phyloP scores from a whole-genome alignment of 345 rosid genomes.

The Ceriops tagal region DNA sequence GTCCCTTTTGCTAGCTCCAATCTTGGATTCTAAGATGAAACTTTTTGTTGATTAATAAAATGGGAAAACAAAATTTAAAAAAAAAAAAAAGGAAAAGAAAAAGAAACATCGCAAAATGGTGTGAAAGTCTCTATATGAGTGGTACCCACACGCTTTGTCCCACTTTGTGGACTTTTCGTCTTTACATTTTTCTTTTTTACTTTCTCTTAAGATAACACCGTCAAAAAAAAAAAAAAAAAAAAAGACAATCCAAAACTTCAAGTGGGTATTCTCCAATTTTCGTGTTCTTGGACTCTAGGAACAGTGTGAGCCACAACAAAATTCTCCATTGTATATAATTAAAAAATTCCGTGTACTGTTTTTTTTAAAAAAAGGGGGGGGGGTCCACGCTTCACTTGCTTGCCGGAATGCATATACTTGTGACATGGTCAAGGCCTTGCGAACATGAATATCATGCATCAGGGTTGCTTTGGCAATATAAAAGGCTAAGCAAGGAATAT shows the following conservation, averaged over 20 bases:
- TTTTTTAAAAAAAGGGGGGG: background rate
- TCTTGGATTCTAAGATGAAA: constrained; percentile 9
- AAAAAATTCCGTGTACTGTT: too few species aligned
- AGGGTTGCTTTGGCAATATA: too few species aligned
- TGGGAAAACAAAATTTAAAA: too few species aligned
- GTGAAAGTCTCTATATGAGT: constrained; percentile 33
- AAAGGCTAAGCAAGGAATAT: too few species aligned
- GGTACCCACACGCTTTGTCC: constrained; percentile 36
- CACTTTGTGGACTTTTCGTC: constrained; percentile 40
- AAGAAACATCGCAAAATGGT: constrained; percentile 9
- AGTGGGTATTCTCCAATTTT: background rate
- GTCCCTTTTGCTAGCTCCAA: background rate
- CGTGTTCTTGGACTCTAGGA: background rate
- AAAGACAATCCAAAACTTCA: background rate
- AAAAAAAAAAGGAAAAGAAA: background rate
- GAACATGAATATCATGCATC: too few species aligned
- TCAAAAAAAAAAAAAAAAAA: background rate
- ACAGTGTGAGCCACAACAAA: too few species aligned
- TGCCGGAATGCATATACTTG: constrained; percentile 26
- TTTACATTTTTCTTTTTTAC: constrained; percentile 5
- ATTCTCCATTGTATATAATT: background rate
- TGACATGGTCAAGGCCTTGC: too few species aligned
- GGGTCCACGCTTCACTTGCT: background rate
- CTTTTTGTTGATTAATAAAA: constrained; percentile 10
- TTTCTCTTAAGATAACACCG: constrained; percentile 7